Base-by-base conservation (phyloP, 495 filamentous ascomycete genomes). In the Stereocaulon alpinum region DNA sequence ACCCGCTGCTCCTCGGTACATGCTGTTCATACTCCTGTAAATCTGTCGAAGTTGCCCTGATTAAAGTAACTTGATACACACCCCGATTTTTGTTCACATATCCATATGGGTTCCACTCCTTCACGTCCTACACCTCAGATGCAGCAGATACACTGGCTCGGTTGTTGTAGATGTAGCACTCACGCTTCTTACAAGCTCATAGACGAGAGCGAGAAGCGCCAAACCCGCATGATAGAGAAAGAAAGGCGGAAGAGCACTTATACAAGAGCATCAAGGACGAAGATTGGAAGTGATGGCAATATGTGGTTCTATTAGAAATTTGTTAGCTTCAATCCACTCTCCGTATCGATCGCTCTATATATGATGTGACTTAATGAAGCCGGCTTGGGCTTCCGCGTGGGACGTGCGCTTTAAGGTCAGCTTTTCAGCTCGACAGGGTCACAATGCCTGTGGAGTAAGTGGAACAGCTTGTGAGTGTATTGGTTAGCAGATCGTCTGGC, bases 221-320 rank as follows among this genome's bases (percentile, higher is more conserved):
- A 34, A 32, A 27, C 3, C 3, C 17, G 10, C 5, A 52, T 11
- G 3, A 4, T 22, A 2, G 14, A 29, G 12, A 55, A 42, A 29
- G 37, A 55, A 43, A 55, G 6, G 14, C 34, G 52, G 14, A n/a
- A 43, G n/a, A 55, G 52, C 24, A 17, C 22, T 14, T 55, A 55
- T 30, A 27, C 34, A 41, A 30, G 37, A 18, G 24, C 37, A 12
- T 41, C 29, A 7, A 55, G 52, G 18, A 55, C 52, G 22, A 55
- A 55, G 24, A 15, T 55, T 41, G 37, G 37, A 15, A 40, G 18
- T 27, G 52, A 55, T 17, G 52, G 52, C 34, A 55, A 9, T 14
- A 17, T 42, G 17, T 55, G 52, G 37, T 55, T 55, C 41, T 55
- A 42, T 37, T 55, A 43, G 24, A 7, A 24, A 47, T 47, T 47